Evolutionary conservation across 1,139 yeast species (phyloP), one percentile per base, ranked within the genome.

Genomic region (Geotrichum aggregatum): DNA sequence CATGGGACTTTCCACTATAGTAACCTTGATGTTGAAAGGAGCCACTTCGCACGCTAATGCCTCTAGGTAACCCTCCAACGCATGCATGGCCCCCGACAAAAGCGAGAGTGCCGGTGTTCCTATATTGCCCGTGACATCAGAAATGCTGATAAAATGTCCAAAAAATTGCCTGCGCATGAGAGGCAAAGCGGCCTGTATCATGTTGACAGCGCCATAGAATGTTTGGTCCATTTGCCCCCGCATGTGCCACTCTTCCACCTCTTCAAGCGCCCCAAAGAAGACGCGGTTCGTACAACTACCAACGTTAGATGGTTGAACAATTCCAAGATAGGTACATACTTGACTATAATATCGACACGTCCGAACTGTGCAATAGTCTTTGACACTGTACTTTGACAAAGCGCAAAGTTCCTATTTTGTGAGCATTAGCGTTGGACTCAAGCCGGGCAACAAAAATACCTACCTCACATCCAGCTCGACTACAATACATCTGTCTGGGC

Each of bases 31-130:
- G 34, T 64, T 61, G 46, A 58, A 58, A 3, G 65, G 61, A 4
- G 65, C 63, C 2, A 66, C 59, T 39, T 65, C 64, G 47, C 66
- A 53, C 2, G 70, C 69, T n/a, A 68, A 56, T 3, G 66, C 61
- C 54, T 68, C 71, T 6, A 60, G 56, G 50, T 66, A 68, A 21
- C 71, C 71, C 52, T 68, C 71, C 14, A 68, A 56, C 3, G 70
- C 71, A 44, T 66, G 66, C 50, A 61, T 58, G 6, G 69, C 66
- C 4, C 69, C 59, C 1, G 68, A 57, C 39, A 62, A 38, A 10
- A 64, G 56, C 1, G 68, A 64, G 19, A 67, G 48, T 1, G 61
- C 56, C 1, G 71, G 71, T 3, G 67, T 66, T 13, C 68, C 70
- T 34, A 66, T 52, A 18, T 60, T 59, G 1, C 69, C 71, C 42